Base-by-base conservation (phyloP, 768 basidiomycete genomes). In the Chlorophyllum brunneum region DNA sequence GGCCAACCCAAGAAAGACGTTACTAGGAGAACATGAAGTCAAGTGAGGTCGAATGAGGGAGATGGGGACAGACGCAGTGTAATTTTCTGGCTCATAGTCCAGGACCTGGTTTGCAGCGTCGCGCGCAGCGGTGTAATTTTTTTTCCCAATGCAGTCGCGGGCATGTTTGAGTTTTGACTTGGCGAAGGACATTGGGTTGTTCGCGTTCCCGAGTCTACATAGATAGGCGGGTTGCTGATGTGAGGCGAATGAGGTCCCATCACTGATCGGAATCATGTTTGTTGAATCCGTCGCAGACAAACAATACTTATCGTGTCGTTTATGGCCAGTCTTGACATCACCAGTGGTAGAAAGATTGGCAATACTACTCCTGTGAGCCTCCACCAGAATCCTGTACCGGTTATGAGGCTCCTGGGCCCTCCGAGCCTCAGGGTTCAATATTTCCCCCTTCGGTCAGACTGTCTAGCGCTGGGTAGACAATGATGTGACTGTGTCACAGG, bases 1-100 rank as follows among this genome's bases (percentile, higher is more conserved):
- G 1, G 97, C 84, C 9, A 97, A 70, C 2, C 85, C 94, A 23
- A 91, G 77, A 63, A 94, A 97, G 20, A 97, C 87, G 64, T 88
- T 80, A 4, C 95, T 98, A 64, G 37, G 22, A 39, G 2, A 20
- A 30, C 27, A 10, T 16, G 5, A 31, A 8, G 16, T 42, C 24
- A 22, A 15, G 11, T 26, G 15, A 13, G 45, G 18, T 56, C 24
- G 23, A 23, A 42, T 24, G 15, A 5, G 23, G 24, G 38, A 29
- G 54, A 30, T 37, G 24, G 13, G 40, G 38, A 77, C 86, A 61
- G 65, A 95, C 92, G 90, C 94, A 61, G 88, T 84, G 63, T 95
- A 95, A 61, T 92, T 93, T 37, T 82, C 79, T 1, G 85, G 77
- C 51, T 97, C 94, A 57, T 82, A 83, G 31, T 85, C 82, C 15